These are phyloP conservation scores for Ophiorrhiza pumila DNA, from an alignment of 257 asterid genomes.

Conservation along the genomic window DNA sequence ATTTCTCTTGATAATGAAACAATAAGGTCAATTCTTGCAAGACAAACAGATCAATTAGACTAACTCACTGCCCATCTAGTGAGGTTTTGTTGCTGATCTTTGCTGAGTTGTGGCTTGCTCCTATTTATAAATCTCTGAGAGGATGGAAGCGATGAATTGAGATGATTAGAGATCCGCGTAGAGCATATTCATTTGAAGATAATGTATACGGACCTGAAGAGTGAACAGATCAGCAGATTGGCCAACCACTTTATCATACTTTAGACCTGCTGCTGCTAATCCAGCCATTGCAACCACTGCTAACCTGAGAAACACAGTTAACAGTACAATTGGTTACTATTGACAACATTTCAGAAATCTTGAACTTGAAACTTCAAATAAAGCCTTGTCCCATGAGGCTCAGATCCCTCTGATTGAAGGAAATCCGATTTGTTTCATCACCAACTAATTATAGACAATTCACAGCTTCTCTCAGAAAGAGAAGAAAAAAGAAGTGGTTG, in stretches of 20 bases:
- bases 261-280: slow-evolving; percentile 91
- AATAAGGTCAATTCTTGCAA: not conserved
- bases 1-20: not conserved
- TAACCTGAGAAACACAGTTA: slow-evolving; percentile 43
- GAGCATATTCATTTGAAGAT: not conserved
- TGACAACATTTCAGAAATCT: not conserved
- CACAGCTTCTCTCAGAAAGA: not conserved
- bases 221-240: slow-evolving; percentile 93
- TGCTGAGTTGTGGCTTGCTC: slow-evolving; percentile 78
- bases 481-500: not conserved
- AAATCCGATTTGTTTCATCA: not conserved
- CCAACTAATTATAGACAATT: not conserved
- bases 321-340: not conserved
- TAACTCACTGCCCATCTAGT: slow-evolving; percentile 97
- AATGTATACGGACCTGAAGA: slow-evolving; percentile 63
- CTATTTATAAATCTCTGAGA: slow-evolving; percentile 86
- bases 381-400: not conserved
- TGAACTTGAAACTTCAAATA: not conserved
- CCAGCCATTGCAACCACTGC: slow-evolving; percentile 98
- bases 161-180: not conserved
- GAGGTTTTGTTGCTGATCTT: slow-evolving; percentile 93
- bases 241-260: slow-evolving; percentile 86
- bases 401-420: not conserved
- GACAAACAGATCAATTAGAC: not conserved
- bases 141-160: slow-evolving; percentile 12